A percentile compares a stretch with the other conserved stretches of the same genome.
Evolutionary conservation across 2,329 filamentous ascomycete genomes (phyloP).

Genomic region (Talaromyces atroroseus): DNA sequence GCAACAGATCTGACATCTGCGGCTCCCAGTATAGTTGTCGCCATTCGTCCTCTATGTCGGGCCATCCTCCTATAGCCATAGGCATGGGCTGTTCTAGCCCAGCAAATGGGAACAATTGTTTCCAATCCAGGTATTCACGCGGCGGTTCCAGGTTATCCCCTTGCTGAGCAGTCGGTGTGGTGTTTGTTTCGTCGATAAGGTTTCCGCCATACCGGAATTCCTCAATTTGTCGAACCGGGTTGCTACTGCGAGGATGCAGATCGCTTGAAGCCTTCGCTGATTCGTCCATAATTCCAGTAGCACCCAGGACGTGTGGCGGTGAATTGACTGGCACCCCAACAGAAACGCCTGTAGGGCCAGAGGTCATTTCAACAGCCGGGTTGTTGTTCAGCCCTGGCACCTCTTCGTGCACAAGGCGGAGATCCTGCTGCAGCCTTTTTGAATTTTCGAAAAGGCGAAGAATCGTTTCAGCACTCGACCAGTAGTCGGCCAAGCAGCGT

Average conservation of each 20-base stretch:
- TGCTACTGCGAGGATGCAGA: background rate
- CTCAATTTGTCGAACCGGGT: background rate
- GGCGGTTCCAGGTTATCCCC: constrained; percentile 27
- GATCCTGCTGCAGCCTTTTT: constrained; percentile 37
- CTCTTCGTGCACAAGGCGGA: constrained; percentile 32
- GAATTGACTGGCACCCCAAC: constrained; percentile 5
- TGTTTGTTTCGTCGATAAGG: constrained; percentile 4
- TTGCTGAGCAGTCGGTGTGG: constrained; percentile 20
- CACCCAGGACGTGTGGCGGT: constrained; percentile 20
- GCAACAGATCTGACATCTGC: constrained; percentile 37
- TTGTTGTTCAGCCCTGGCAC: constrained; percentile 5
- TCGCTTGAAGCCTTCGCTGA: background rate
- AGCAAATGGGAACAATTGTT: constrained; percentile 37
- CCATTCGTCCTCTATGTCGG: constrained; percentile 41
- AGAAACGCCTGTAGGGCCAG: background rate
- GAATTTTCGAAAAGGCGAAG: constrained; percentile 41
- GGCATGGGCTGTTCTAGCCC: constrained; percentile 34
- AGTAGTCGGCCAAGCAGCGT: constrained; percentile 38
- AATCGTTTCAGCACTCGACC: constrained; percentile 40
- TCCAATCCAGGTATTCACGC: constrained; percentile 36
- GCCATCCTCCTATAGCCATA: constrained; percentile 33
- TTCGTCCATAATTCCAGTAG: background rate
- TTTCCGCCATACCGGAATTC: constrained; percentile 1
- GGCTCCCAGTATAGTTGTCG: constrained; percentile 42
- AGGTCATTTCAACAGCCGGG: background rate